Base-by-base conservation (phyloP, 345 rosid genomes). In the Citrus mangshanensis region DNA sequence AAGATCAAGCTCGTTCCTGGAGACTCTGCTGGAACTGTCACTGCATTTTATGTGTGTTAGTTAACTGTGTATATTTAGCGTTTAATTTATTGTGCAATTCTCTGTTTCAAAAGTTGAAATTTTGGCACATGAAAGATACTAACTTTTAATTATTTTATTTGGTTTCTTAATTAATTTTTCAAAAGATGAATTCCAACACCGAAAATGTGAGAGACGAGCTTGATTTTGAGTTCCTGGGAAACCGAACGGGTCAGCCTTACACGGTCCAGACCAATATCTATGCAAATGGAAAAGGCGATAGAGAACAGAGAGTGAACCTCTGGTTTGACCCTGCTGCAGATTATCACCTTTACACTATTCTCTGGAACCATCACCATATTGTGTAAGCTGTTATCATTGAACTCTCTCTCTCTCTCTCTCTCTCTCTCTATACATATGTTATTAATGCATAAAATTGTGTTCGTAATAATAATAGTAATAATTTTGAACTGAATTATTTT, bases 1-100 rank as follows among this genome's bases (percentile, higher is more conserved):
- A 92, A 87, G 90, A 91, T 95, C 87, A 95, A 93, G 89, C 99
- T 95, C 73, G 9, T 95, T 70, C 88, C 95, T 0, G 98, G 99
- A 3, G 99, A 95, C 87, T 95, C 98, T n/a, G 99, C 99, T 19
- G 99, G 98, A 82, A 93, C 98, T 4, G 98, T 95, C 84, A 89
- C 99, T 2, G 99, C 99, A 82, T 95, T 95, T 81, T 95, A 94
- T 61, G 98, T 94, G 82, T 60, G 89, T 69, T 38, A 25, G 5
- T 25, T 56, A 27, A 27, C 30, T 9, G 1, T 56, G 6, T 6
- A 22, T 19, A 7, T 22, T 56, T 7, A 7, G 19, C 13, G 1
- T 46, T 46, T 65, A 65, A 38, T 5, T 51, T 27, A n/a, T 7
- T 5, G 3, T 30, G 58, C 21, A 54, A 18, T 49, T 16, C 12